Base-by-base conservation (phyloP, 2,329 filamentous ascomycete species). In the Davidsoniella neocaledoniae region DNA sequence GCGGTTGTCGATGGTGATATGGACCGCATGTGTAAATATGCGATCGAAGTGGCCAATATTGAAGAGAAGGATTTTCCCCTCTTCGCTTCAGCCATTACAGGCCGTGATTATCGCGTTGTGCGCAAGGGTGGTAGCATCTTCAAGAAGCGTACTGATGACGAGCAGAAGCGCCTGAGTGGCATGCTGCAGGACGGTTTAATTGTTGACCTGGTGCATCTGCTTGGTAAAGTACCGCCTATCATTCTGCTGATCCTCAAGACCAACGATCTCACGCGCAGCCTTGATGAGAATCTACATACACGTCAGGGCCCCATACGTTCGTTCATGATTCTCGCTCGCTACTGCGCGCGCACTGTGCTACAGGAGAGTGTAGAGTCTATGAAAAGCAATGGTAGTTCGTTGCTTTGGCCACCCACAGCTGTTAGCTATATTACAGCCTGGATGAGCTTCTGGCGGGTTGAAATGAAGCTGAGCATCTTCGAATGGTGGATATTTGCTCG, bases 171-270 rank as follows among this genome's bases (percentile, higher is more conserved):
- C n/a, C 93, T 98, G 62, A 81, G 83, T 48, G 76, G 79, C 46
- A 84, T 86, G 1, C 69, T 98, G 52, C 83, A 87, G 44, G 86
- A 95, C 50, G 90, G 90, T 8, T 76, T 98, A 62, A 72, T 98
- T 37, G 83, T 84, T 54, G 83, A 95, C 58, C 72, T 98, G 5
- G 86, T 98, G 6, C 81, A 88, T 56, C 70, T 98, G 56, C 76
- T 98, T 4, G 86, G 86, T 44, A 78, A 86, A 58, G 88, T 98
- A 5, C 91, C 91, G 0, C 73, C 87, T 42, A 86, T 98, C 56
- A 94, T 98, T 49, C 72, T 98, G 10, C 71, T 98, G 25, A 96
- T 98, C 56, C 73, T 98, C 54, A 98, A 98, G 68, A 98, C 91
- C 2, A 98, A 98, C 62, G 91, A 98, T 65, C 69, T 98, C 38